A percentile compares a stretch with the other conserved stretches of the same genome.
Evolutionary conservation across 2,329 filamentous ascomycete species (phyloP).

Genomic region (Neonectria magnoliae): DNA sequence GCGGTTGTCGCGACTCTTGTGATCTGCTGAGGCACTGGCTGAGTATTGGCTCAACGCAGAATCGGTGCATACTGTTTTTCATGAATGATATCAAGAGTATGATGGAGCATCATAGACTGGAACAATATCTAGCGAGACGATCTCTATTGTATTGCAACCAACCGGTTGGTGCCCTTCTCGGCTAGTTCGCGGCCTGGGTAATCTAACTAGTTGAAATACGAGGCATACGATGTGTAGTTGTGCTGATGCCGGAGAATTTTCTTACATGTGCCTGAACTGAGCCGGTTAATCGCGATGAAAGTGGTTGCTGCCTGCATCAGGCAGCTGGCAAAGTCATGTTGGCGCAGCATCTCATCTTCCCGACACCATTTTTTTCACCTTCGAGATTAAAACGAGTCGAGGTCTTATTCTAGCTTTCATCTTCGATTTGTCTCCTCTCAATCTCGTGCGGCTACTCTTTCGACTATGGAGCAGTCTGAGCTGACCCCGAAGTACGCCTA

Average conservation of each 20-base stretch:
- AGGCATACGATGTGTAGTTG: background rate
- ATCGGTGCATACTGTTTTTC: constrained; percentile 38
- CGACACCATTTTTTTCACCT: background rate
- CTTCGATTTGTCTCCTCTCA: constrained; percentile 28
- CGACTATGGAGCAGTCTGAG: constrained; percentile 64
- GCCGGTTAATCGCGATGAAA: background rate
- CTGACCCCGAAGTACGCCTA: constrained; percentile 83
- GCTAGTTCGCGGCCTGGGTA: background rate
- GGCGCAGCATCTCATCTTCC: background rate
- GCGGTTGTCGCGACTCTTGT: constrained; percentile 22
- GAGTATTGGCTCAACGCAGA: constrained; percentile 38
- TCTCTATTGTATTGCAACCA: background rate
- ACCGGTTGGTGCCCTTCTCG: background rate
- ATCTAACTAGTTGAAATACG: background rate
- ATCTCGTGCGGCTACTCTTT: constrained; percentile 33
- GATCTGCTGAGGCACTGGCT: constrained; percentile 29
- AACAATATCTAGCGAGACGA: constrained; percentile 2
- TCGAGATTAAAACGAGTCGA: background rate
- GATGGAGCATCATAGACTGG: constrained; percentile 39
- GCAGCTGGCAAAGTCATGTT: background rate
- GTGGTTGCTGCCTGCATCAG: background rate
- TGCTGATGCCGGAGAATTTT: background rate
- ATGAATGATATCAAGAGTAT: constrained; percentile 35
- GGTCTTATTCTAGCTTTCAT: constrained; percentile 39
- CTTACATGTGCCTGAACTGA: background rate